A percentile compares a stretch with the other conserved stretches of the same genome.
Conservation (phyloP, 345 rosid genomes). For the Citropsis articulata region DNA sequence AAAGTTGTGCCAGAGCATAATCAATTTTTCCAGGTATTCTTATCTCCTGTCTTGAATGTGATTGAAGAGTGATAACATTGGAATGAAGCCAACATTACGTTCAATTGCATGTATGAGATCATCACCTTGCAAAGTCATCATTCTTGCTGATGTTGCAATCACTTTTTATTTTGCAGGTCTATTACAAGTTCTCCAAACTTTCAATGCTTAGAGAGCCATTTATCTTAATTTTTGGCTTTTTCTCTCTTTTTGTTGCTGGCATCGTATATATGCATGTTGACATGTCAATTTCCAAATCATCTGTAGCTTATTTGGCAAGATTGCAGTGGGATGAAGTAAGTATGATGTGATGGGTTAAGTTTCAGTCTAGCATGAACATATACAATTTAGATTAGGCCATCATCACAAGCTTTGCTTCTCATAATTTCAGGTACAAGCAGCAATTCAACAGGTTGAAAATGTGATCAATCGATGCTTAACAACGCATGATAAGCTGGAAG, state of each 20-base stretch:
- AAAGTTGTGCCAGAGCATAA: constrained; percentile 91
- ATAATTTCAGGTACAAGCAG: constrained; percentile 65
- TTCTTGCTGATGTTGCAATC: not conserved
- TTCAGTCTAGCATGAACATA: not conserved
- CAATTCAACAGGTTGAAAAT: constrained; percentile 59
- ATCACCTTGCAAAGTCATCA: not conserved
- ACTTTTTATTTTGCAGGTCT: constrained; percentile 51
- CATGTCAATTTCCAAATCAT: constrained; percentile 89
- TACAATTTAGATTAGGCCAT: not conserved
- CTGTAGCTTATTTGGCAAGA: constrained; percentile 88
- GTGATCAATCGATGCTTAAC: constrained; percentile 63
- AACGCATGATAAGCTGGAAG: constrained; percentile 79
- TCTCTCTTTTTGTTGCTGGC: constrained; percentile 70
- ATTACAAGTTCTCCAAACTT: constrained; percentile 77
- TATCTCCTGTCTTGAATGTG: constrained; percentile 6
- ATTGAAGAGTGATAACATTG: not conserved
- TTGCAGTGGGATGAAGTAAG: constrained; percentile 94
- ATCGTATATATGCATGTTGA: constrained; percentile 72
- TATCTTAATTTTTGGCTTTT: constrained; percentile 80
- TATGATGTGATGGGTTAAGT: not conserved
- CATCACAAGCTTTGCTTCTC: not conserved
- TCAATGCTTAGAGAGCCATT: constrained; percentile 86
- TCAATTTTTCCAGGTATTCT: constrained; percentile 79
- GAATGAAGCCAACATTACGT: not conserved
- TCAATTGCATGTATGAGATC: not conserved